Evolutionary conservation across 306 rosid genomes (phyloP).

Genomic region (Cucurbita moschata): DNA sequence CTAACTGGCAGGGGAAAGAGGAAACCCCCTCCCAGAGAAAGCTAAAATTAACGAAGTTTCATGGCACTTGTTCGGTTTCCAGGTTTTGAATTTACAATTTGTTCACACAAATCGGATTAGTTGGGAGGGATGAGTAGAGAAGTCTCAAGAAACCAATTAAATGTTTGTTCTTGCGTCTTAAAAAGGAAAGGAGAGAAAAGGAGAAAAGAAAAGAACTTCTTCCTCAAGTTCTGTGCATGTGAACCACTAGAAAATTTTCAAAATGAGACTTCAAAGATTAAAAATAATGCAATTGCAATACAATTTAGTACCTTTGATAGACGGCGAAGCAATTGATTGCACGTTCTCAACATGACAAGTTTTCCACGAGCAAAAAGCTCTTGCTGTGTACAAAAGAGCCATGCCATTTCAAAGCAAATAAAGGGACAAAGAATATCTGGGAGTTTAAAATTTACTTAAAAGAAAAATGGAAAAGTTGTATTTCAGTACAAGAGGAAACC

Average conservation of each 20-base stretch:
- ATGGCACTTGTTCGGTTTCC: background rate
- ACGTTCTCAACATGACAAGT: slow-evolving; percentile 94
- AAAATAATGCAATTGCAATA: background rate
- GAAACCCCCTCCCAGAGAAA: no score
- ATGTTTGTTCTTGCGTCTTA: background rate
- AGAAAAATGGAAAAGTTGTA: background rate
- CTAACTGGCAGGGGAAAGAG: background rate
- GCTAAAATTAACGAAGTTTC: no score
- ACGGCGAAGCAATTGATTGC: slow-evolving; percentile 98
- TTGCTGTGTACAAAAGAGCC: slow-evolving; percentile 39
- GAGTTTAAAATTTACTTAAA: background rate
- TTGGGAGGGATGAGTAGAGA: background rate
- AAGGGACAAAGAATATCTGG: background rate
- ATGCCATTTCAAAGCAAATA: background rate
- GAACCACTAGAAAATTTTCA: slow-evolving; percentile 1
- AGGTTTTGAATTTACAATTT: background rate
- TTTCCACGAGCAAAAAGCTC: slow-evolving; percentile 98
- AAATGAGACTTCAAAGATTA: background rate
- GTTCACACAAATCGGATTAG: background rate
- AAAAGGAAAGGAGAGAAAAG: background rate
- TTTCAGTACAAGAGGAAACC: slow-evolving; percentile 25
- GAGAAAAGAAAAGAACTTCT: background rate
- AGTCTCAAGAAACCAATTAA: background rate
- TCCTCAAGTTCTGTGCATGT: background rate
- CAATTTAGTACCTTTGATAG: slow-evolving; percentile 61